Evolutionary conservation across 257 asterid genomes (phyloP).

Genomic region (Solanum appendiculatum): DNA sequence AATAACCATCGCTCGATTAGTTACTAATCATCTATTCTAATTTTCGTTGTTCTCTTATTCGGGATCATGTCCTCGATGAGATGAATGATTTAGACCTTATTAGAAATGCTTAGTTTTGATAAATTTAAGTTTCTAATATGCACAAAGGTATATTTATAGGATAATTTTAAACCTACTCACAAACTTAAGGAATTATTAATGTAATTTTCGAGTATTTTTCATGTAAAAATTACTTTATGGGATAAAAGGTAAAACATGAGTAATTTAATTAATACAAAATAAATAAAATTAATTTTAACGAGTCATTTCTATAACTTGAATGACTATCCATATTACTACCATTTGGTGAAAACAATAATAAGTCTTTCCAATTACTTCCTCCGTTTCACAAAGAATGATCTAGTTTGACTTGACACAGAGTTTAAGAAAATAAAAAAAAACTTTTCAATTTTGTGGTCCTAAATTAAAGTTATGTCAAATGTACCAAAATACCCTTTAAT

Average conservation of each 20-base stretch:
- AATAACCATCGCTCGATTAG: accelerated
- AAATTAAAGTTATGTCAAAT: too few relatives aligned
- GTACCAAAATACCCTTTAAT: too few relatives aligned
- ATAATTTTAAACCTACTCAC: neutral
- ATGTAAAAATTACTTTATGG: too few relatives aligned
- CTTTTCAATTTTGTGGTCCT: too few relatives aligned
- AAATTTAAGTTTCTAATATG: neutral
- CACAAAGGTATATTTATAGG: neutral
- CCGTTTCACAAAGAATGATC: too few relatives aligned
- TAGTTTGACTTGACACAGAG: too few relatives aligned
- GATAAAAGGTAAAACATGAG: too few relatives aligned
- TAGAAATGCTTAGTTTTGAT: neutral
- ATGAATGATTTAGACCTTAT: neutral
- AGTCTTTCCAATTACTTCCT: neutral
- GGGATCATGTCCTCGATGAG: neutral
- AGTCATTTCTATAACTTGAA: neutral
- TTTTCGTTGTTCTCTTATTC: neutral
- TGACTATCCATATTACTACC: neutral
- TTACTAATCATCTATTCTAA: neutral
- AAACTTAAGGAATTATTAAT: neutral
- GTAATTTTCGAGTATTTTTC: neutral
- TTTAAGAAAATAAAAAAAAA: too few relatives aligned
- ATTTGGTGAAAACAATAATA: neutral
- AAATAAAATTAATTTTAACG: neutral
- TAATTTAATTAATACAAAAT: neutral